A percentile compares a stretch with the other conserved stretches of the same genome.
Evolutionary conservation across 2,329 filamentous ascomycete species (phyloP).

Genomic region (Helotiales sp.): DNA sequence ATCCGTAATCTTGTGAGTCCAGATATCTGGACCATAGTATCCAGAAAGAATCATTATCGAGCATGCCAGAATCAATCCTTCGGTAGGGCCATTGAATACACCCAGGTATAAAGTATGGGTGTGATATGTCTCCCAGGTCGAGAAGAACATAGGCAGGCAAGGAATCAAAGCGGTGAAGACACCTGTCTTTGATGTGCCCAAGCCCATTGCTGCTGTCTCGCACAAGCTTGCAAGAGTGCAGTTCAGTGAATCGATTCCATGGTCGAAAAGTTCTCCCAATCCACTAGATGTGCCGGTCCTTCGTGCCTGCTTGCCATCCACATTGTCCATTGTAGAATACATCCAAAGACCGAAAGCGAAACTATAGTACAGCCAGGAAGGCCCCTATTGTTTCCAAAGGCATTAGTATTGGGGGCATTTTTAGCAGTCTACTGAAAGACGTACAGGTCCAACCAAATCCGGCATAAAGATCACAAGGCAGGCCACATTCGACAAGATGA

Average conservation of each 20-base stretch:
- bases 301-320: constrained; percentile 96
- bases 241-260: constrained; percentile 97
- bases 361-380: constrained; percentile 91
- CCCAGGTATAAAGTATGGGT: constrained; percentile 96
- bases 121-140: constrained; percentile 99
- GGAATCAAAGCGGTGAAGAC: constrained; percentile 90
- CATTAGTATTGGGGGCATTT: constrained; percentile 15
- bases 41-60: constrained; percentile 84
- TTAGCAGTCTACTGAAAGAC: constrained; percentile 35
- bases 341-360: constrained; percentile 96
- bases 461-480: constrained; percentile 79
- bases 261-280: constrained; percentile 94
- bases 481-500: constrained; percentile 80
- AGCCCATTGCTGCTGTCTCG: constrained; percentile 89
- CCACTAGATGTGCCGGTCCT: constrained; percentile 93
- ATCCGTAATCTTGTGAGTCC: constrained; percentile 72
- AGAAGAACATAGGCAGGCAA: constrained; percentile 98
- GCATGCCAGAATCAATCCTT: constrained; percentile 88
- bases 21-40: constrained; percentile 84
- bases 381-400: constrained; percentile 56
- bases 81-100: constrained; percentile 95
- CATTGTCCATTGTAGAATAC: constrained; percentile 99
- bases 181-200: constrained; percentile 80
- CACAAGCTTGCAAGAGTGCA: constrained; percentile 91
- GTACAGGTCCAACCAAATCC: constrained; percentile 84